Base-by-base conservation (phyloP, 164 flowering plant genomes). In the Protea cynaroides region DNA sequence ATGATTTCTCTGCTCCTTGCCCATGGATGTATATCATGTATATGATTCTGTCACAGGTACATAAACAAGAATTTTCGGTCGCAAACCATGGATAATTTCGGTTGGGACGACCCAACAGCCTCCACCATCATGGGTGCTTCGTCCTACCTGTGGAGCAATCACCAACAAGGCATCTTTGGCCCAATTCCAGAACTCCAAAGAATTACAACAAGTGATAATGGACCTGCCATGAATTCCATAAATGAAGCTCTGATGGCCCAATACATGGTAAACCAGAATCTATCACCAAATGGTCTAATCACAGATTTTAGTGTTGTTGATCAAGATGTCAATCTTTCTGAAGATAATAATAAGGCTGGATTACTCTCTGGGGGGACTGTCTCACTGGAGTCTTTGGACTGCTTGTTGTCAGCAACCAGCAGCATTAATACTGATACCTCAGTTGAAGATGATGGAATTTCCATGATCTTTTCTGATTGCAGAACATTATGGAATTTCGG, bases 401-500 rank as follows among this genome's bases (percentile, higher is more conserved):
- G 89, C 73, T 69, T 89, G 71, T 67, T 85, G 0, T 89, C 90
- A 7, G 78, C 72, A 0, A 72, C 86, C 8, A 85, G 80, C 59
- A 87, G 85, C 81, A 77, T 29, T 29, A 29, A 76, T 74, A 75
- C 85, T 0, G 84, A 83, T 34, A 77, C 80, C 18, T 81, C 86
- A 0, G 75, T 56, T 12, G 86, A 84, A 54, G 91, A 87, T 44
- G 91, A 82, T 66, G 90, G 77, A 25, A 80, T 89, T 56, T 86
- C 96, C 36, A 69, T 77, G 70, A 59, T 86, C 34, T 77, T 85
- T 51, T 79, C 95, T 9, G 86, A 83, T 46, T 70, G 76, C 63
- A 74, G 69, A 38, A 78, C 73, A 67, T 57, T 83, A 24, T 79
- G 79, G 86, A 82, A 70, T 40, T 59, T 78, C 7, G 63, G 61